phyloP scores from a whole-genome alignment of 1,139 yeast genomes.

The Scheffersomyces quercinus region DNA sequence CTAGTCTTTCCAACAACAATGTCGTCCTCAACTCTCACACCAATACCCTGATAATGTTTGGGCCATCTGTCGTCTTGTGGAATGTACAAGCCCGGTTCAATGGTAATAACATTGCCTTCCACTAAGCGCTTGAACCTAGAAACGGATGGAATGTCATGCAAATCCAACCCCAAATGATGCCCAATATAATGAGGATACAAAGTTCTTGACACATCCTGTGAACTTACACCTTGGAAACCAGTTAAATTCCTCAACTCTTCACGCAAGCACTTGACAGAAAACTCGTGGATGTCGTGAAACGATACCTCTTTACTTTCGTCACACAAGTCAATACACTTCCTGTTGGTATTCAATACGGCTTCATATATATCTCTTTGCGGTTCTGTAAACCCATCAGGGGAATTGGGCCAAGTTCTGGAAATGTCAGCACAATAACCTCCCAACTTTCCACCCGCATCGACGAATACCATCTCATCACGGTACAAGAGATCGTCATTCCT shows the following conservation, averaged over 20 bases:
- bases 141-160: constrained; percentile 76
- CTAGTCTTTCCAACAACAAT: constrained; percentile 66
- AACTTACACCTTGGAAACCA: constrained; percentile 59
- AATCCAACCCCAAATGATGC: constrained; percentile 91
- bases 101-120: constrained; percentile 77
- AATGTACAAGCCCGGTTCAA: constrained; percentile 93
- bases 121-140: constrained; percentile 52
- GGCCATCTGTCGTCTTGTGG: constrained; percentile 75
- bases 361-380: constrained; percentile 87
- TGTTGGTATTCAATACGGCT: constrained; percentile 83
- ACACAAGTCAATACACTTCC: constrained; percentile 72
- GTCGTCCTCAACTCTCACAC: constrained; percentile 94
- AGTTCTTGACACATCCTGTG: constrained; percentile 51
- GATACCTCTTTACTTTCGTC: constrained; percentile 52
- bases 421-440: constrained; percentile 98
- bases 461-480: constrained; percentile 79
- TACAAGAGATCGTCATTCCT: constrained; percentile 79
- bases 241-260: constrained; percentile 65
- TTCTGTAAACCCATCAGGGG: constrained; percentile 61
- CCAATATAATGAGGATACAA: constrained; percentile 95
- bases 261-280: constrained; percentile 59
- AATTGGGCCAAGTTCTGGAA: constrained; percentile 94
- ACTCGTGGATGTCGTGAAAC: constrained; percentile 74
- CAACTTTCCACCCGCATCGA: constrained; percentile 92
- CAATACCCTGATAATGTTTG: constrained; percentile 79